These are phyloP conservation scores for Boletus bicolor DNA, from an alignment of 768 basidiomycete genomes.

Conservation along the genomic window DNA sequence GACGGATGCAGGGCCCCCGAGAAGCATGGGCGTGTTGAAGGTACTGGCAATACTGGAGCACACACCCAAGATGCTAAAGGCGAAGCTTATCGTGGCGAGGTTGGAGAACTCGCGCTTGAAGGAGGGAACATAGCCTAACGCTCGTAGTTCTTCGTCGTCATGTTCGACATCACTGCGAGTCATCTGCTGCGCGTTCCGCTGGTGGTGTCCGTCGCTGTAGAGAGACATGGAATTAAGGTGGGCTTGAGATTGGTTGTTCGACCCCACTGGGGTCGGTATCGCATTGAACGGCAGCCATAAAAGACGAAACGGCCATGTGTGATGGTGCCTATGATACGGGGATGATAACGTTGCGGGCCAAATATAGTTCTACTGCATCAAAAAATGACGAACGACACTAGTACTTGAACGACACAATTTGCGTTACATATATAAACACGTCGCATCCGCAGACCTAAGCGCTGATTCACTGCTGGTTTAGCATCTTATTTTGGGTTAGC, in stretches of 20 bases:
- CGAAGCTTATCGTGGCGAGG: constrained; percentile 34
- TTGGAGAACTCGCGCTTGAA: constrained; percentile 46
- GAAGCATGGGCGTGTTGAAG: constrained; percentile 36
- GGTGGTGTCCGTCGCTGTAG: background rate
- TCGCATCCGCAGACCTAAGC: too few relatives aligned
- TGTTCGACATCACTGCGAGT: background rate
- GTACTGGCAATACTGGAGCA: constrained; percentile 38
- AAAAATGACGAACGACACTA: too few relatives aligned
- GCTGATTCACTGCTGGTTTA: too few relatives aligned
- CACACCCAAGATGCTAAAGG: constrained; percentile 36
- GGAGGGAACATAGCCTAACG: constrained; percentile 30
- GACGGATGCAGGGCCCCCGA: constrained; percentile 40
- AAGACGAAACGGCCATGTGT: background rate
- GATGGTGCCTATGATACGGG: background rate
- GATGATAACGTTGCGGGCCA: too few relatives aligned
- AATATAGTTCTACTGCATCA: too few relatives aligned
- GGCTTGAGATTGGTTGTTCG: background rate
- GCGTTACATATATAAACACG: too few relatives aligned
- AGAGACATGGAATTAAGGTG: constrained; percentile 1
- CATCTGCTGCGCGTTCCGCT: background rate
- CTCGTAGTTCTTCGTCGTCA: constrained; percentile 25
- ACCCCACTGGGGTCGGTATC: background rate
- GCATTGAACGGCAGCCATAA: background rate
- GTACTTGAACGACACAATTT: too few relatives aligned
- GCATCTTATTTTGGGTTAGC: too few relatives aligned